Conservation (phyloP, 306 rosid species). For the Castanea sativa region DNA sequence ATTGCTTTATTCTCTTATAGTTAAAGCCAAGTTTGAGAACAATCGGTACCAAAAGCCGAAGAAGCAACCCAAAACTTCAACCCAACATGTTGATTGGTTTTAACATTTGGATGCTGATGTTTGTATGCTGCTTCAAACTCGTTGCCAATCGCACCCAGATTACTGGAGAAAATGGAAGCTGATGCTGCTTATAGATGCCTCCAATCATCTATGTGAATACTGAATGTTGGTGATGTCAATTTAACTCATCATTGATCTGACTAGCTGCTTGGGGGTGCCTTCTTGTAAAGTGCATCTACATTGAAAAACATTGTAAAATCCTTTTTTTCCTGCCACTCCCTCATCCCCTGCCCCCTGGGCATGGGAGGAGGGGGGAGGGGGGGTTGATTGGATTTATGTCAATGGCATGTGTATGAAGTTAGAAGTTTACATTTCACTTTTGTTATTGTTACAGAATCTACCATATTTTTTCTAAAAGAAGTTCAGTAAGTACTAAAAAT, state of each 20-base stretch:
- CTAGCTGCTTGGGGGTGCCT: neutral
- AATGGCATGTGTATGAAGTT: too few species aligned
- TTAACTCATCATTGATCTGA: too few species aligned
- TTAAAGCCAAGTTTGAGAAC: conserved; percentile 80
- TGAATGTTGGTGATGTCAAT: too few species aligned
- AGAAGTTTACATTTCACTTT: too few species aligned
- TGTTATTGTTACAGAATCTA: too few species aligned
- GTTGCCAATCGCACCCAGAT: neutral
- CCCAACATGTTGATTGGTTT: conserved; percentile 74
- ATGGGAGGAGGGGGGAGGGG: too few species aligned
- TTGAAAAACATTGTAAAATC: neutral
- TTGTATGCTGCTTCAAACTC: neutral
- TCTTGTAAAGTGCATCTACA: neutral
- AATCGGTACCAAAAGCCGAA: conserved; percentile 72
- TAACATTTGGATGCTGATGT: conserved; percentile 22
- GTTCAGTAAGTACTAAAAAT: too few species aligned
- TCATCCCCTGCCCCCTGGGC: too few species aligned
- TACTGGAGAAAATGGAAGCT: neutral
- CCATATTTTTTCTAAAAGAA: too few species aligned
- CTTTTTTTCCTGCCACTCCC: too few species aligned
- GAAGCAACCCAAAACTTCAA: conserved; percentile 69
- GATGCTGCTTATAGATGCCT: neutral
- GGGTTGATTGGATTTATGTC: too few species aligned
- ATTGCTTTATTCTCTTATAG: conserved; percentile 67
- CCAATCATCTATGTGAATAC: too few species aligned